phyloP scores from a whole-genome alignment of 768 basidiomycete genomes.

The Daedalea quercina region DNA sequence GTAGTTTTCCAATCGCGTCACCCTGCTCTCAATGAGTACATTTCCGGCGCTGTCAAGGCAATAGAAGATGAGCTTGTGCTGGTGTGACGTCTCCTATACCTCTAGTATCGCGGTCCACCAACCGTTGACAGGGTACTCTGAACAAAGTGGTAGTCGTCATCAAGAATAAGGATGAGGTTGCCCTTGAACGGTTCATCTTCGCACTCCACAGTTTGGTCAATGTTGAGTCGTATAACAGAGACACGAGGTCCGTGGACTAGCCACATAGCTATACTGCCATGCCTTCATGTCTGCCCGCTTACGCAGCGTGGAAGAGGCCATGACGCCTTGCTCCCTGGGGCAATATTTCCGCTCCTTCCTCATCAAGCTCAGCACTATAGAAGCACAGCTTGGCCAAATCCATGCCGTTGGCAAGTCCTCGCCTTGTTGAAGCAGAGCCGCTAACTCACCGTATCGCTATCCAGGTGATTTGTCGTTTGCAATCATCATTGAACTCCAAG shows the following conservation, averaged over 20 bases:
- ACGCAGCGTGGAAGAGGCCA: constrained; percentile 63
- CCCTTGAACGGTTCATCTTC: constrained; percentile 89
- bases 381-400: constrained; percentile 60
- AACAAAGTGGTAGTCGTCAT: constrained; percentile 80
- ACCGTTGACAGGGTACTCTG: constrained; percentile 54
- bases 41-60: constrained; percentile 83
- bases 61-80: constrained; percentile 66
- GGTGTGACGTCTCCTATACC: constrained; percentile 29
- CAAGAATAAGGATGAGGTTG: constrained; percentile 70
- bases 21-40: constrained; percentile 81
- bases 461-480: constrained; percentile 62
- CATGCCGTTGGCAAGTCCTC: constrained; percentile 40
- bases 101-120: background rate
- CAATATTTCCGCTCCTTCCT: constrained; percentile 82
- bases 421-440: background rate
- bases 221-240: constrained; percentile 63
- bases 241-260: constrained; percentile 42
- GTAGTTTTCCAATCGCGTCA: constrained; percentile 94
- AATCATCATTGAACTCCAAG: constrained; percentile 74
- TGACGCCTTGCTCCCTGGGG: constrained; percentile 54
- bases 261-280: background rate
- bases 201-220: constrained; percentile 77
- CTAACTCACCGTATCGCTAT: background rate
- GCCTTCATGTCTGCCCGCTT: background rate
- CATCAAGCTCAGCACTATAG: constrained; percentile 73